Conservation (phyloP, 2,329 filamentous ascomycete genomes). For the Shiraia sp. region DNA sequence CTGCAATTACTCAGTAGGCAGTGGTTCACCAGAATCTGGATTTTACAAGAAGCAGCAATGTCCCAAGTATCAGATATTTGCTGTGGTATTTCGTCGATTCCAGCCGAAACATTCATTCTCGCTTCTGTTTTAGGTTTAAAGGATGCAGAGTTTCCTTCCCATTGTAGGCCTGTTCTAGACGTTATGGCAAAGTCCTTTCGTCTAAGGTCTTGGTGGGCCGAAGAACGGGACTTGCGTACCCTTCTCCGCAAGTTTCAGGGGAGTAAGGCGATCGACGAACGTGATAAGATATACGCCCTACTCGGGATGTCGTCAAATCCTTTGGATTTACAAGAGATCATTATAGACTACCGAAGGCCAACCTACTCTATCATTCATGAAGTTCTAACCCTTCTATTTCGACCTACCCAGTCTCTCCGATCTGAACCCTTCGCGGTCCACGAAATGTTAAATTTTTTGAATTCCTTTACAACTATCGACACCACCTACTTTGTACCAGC, state of each 20-base stretch:
- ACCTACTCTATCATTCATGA: no score
- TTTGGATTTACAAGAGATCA: no score
- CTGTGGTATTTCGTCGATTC: slow-evolving; percentile 10
- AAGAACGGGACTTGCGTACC: slow-evolving; percentile 12
- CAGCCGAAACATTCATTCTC: slow-evolving; percentile 11
- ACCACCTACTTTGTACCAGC: no score
- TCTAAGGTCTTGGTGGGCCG: slow-evolving; percentile 18
- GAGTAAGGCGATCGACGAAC: slow-evolving; percentile 15
- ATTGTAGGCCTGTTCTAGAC: slow-evolving; percentile 20
- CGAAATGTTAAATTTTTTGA: no score
- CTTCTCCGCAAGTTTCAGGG: slow-evolving; percentile 13
- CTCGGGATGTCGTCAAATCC: slow-evolving; percentile 16
- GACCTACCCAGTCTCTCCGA: no score
- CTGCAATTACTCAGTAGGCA: slow-evolving; percentile 4
- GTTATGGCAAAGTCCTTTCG: slow-evolving; percentile 17
- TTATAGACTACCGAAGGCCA: no score
- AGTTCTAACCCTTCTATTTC: no score
- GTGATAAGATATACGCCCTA: slow-evolving; percentile 22
- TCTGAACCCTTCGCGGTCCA: no score
- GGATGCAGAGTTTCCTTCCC: slow-evolving; percentile 1
- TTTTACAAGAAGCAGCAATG: slow-evolving; percentile 19
- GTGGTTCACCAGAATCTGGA: slow-evolving; percentile 16
- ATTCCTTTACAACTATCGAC: no score
- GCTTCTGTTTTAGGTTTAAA: slow-evolving; percentile 7
- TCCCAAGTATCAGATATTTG: slow-evolving; percentile 8